Percentiles rank a stretch among this genome's conserved stretches.
phyloP scores from a whole-genome alignment of 2,329 filamentous ascomycete genomes.

The Coniochaeta ligniaria region DNA sequence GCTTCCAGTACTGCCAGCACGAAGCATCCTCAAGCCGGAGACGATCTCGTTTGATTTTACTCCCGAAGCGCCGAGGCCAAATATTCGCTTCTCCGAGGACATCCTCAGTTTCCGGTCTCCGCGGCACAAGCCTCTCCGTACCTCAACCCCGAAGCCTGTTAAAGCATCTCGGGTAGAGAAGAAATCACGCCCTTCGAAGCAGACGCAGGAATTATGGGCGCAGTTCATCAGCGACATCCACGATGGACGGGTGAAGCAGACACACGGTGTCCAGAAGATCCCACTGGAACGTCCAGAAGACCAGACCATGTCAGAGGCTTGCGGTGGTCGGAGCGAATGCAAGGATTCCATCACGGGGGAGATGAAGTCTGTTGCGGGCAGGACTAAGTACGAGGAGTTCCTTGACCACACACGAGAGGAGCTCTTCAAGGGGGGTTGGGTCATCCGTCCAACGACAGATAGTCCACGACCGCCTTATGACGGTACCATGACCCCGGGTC shows the following conservation, averaged over 20 bases:
- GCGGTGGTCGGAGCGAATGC: neutral
- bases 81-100: conserved; percentile 12
- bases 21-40: conserved; percentile 3
- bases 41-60: neutral
- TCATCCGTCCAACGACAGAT: neutral
- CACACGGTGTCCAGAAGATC: neutral
- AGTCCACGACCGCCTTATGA: neutral
- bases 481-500: neutral
- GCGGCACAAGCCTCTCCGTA: neutral
- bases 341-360: neutral
- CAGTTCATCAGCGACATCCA: neutral
- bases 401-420: neutral
- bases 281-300: neutral
- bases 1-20: neutral
- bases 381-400: conserved; percentile 1
- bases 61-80: conserved; percentile 9
- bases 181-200: neutral
- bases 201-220: neutral
- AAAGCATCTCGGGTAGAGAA: neutral
- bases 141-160: neutral
- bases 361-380: neutral
- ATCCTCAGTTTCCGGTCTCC: conserved; percentile 9
- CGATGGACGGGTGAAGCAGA: neutral
- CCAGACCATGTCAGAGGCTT: neutral
- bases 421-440: neutral